phyloP scores from a whole-genome alignment of 441 rosid species.

The Eruca vesicaria region DNA sequence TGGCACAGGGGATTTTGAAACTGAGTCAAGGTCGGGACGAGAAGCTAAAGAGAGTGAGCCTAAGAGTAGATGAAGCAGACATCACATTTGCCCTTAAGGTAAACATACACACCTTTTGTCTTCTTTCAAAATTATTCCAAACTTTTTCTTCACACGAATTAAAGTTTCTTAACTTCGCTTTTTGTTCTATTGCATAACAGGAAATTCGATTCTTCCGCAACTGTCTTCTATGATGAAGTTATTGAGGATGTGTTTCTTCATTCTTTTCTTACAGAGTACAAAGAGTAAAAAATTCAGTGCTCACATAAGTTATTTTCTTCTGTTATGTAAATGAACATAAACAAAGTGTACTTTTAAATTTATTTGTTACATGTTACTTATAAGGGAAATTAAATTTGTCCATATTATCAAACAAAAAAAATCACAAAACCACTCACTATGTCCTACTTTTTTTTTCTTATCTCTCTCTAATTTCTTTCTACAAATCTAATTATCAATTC shows the following conservation, averaged over 20 bases:
- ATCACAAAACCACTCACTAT: too few species aligned
- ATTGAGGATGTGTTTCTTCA: not conserved
- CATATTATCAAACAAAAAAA: too few species aligned
- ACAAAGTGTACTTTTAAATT: not conserved
- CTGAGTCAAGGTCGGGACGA: constrained; percentile 70
- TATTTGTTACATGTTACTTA: too few species aligned
- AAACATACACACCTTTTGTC: not conserved
- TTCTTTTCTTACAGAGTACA: constrained; percentile 17
- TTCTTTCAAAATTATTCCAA: not conserved
- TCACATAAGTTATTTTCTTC: not conserved
- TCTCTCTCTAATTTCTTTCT: too few species aligned
- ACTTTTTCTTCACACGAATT: not conserved
- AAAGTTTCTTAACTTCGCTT: not conserved
- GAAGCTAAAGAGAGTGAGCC: constrained; percentile 58
- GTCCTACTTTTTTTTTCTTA: too few species aligned
- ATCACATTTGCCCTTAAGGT: constrained; percentile 87
- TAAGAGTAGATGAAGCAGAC: constrained; percentile 76
- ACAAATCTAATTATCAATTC: too few species aligned
- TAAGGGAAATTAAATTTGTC: too few species aligned
- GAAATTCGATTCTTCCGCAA: constrained; percentile 83
- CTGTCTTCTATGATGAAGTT: constrained; percentile 54
- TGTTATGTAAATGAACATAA: not conserved
- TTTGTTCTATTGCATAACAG: constrained; percentile 37
- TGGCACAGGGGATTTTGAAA: constrained; percentile 70
- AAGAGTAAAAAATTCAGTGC: not conserved